Evolutionary conservation across 2,329 filamentous ascomycete species (phyloP), one percentile per base, ranked within the genome.

Genomic region (Colletotrichum sp.): DNA sequence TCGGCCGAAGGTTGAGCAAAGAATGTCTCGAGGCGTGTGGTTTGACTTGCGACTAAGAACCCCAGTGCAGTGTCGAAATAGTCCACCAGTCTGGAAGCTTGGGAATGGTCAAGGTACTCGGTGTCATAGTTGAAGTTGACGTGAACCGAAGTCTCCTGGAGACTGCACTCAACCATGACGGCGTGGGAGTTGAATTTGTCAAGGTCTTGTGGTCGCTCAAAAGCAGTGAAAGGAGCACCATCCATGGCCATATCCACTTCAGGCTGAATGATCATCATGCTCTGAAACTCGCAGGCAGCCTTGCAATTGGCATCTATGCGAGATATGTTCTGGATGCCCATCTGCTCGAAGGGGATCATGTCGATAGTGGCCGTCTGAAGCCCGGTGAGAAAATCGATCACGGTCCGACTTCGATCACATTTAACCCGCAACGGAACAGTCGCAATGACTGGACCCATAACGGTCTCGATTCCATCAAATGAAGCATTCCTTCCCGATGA

Each of bases 261-360:
- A 10, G 75, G 71, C 66, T 79, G 78, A 18, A 79, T 70, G 26
- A 78, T 64, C 55, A 79, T 64, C 30, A 78, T 69, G 30, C 71
- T 76, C 34, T 76, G 74, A 26, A 76, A 76, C 4, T 76, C 65
- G 21, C 70, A 76, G 24, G 74, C 74, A 21, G 64, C 30, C 8
- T 65, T 64, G 49, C 70, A 72, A 7, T 39, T n/a, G 18, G 32
- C 21, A 18, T 52, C 44, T 34, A 76, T 65, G 8, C 65, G 64
- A 34, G 70, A 65, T 88, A 72, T 80, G 32, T 82, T 79, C 8
- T 82, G 80, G 1, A 86, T 76, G 6, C 83, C 82, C 3, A 81
- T 72, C 8, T 85, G 80, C 32, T 84, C 83, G 62, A 79, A 78
- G 0, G 79, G 78, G 3, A 83, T 80, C 63, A 82, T 78, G 15